Evolutionary conservation across 2,329 filamentous ascomycete genomes (phyloP).

Genomic region (Cladorrhinum sp.): DNA sequence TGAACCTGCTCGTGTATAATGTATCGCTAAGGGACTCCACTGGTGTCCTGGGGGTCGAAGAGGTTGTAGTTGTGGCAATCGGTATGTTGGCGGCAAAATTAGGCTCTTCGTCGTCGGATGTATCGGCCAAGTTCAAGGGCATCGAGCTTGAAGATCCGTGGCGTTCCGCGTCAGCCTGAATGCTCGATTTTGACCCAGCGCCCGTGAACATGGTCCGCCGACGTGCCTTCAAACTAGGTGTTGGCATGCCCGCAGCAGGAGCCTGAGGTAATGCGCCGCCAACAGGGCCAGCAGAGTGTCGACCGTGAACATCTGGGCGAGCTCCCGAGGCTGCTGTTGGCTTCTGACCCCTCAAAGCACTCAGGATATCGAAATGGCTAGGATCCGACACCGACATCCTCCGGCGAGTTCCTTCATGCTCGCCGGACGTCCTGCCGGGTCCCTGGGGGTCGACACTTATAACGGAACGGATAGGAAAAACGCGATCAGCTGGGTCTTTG

Average conservation of each 20-base stretch:
- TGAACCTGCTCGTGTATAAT: constrained; percentile 70
- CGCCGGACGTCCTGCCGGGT: constrained; percentile 36
- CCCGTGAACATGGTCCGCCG: constrained; percentile 35
- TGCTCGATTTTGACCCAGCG: constrained; percentile 42
- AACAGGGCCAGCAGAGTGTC: neutral
- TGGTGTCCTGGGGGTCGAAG: constrained; percentile 12
- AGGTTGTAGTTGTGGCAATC: constrained; percentile 11
- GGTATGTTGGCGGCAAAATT: neutral
- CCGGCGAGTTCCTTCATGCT: constrained; percentile 24
- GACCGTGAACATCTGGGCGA: constrained; percentile 1
- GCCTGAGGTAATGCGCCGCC: neutral
- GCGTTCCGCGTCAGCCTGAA: constrained; percentile 44
- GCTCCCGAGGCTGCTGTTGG: neutral
- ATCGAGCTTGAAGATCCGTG: constrained; percentile 37
- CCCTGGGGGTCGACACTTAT: constrained; percentile 62
- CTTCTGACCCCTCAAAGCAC: neutral
- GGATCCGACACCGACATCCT: constrained; percentile 19
- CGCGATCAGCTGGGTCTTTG: constrained; percentile 51
- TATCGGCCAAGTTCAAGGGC: constrained; percentile 23
- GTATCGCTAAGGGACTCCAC: constrained; percentile 34
- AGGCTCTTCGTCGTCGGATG: constrained; percentile 25
- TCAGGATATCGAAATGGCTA: neutral
- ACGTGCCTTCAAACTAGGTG: constrained; percentile 13
- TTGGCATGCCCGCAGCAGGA: neutral
- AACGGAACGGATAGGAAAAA: constrained; percentile 80